Percentiles rank a stretch among this genome's conserved stretches.
Evolutionary conservation across 768 basidiomycete genomes (phyloP).

Genomic region (Hemileccinum rubropunctum): DNA sequence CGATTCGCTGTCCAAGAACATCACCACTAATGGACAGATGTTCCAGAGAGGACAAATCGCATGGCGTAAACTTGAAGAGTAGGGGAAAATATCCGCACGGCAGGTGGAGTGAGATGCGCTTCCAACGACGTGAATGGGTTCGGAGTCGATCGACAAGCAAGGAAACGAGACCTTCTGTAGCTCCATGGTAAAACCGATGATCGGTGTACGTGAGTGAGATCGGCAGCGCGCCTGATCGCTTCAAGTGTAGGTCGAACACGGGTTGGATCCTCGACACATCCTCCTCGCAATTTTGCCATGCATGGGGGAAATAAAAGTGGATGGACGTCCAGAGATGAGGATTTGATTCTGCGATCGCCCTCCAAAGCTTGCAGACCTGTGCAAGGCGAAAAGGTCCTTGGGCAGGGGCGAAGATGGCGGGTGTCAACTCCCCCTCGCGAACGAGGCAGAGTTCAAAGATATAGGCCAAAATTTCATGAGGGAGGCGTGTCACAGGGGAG

Average conservation of each 20-base stretch:
- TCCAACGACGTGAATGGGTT: conserved; percentile 18
- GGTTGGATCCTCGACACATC: conserved; percentile 4
- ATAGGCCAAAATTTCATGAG: conserved; percentile 35
- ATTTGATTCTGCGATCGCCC: conserved; percentile 5
- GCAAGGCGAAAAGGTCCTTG: conserved; percentile 12
- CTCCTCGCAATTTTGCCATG: background rate
- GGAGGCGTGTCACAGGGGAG: conserved; percentile 11
- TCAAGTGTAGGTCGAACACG: conserved; percentile 9
- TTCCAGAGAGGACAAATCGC: conserved; percentile 16
- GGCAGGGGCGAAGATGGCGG: background rate
- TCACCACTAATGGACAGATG: conserved; percentile 7
- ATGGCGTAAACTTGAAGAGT: conserved; percentile 16
- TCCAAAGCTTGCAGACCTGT: conserved; percentile 23
- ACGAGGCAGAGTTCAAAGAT: conserved; percentile 12
- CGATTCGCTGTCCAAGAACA: background rate
- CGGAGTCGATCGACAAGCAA: conserved; percentile 14
- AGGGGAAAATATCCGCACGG: conserved; percentile 10
- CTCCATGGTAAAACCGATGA: conserved; percentile 6
- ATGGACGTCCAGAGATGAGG: conserved; percentile 25
- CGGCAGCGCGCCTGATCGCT: conserved; percentile 12
- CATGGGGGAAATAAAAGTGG: conserved; percentile 9
- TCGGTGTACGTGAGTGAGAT: conserved; percentile 21
- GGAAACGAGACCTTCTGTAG: conserved; percentile 7
- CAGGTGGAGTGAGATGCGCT: conserved; percentile 9
- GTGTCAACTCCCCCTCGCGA: background rate